Conservation (phyloP, 441 rosid genomes). For the Flueggea neowawraea region DNA sequence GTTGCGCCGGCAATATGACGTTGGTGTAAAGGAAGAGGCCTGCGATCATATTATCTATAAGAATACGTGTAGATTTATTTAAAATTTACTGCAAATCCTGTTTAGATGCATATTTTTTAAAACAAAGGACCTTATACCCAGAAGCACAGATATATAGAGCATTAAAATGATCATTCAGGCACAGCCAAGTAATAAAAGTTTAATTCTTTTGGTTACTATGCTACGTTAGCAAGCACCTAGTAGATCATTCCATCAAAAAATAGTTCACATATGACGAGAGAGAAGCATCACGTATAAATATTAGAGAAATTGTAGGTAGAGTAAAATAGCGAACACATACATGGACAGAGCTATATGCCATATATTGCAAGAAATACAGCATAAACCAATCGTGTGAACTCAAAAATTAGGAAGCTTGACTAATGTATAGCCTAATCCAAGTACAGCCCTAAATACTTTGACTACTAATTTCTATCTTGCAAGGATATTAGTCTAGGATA, state of each 20-base stretch:
- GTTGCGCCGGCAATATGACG: slow-evolving; percentile 86
- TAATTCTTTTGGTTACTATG: not conserved
- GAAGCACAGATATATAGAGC: not conserved
- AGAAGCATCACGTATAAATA: not conserved
- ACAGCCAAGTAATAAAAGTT: not conserved
- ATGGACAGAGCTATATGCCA: too few species aligned
- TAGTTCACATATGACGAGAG: not conserved
- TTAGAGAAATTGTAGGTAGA: not conserved
- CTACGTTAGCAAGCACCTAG: not conserved
- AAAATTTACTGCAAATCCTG: too few species aligned
- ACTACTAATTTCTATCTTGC: too few species aligned
- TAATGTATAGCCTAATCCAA: too few species aligned
- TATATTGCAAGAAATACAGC: too few species aligned
- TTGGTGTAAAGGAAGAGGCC: slow-evolving; percentile 95
- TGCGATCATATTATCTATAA: slow-evolving; percentile 33
- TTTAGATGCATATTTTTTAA: not conserved
- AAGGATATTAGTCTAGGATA: too few species aligned
- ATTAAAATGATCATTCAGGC: not conserved
- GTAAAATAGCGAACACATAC: too few species aligned
- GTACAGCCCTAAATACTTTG: too few species aligned
- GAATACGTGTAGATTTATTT: not conserved
- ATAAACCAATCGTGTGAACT: too few species aligned
- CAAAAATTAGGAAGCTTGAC: too few species aligned
- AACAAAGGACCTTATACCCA: not conserved
- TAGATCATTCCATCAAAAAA: too few species aligned